phyloP scores from a whole-genome alignment of 176 grass and related monocot genomes.

The Eleusine coracana region DNA sequence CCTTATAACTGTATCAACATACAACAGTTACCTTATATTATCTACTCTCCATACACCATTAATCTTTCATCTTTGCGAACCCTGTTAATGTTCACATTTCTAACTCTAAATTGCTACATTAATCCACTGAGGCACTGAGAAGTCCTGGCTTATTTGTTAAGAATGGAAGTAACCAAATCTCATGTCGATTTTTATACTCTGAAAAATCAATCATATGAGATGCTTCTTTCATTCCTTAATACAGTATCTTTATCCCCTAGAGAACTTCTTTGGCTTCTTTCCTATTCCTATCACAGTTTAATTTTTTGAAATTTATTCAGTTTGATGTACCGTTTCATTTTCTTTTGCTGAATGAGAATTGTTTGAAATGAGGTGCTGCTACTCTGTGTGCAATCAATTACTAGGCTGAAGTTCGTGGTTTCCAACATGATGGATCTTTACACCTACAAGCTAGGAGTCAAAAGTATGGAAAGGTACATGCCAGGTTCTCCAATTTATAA shows the following conservation, averaged over 20 bases:
- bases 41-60: background rate
- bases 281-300: background rate
- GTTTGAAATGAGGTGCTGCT: slow-evolving; percentile 29
- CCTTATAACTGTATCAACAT: background rate
- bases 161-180: background rate
- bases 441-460: slow-evolving; percentile 98
- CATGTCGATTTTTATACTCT: background rate
- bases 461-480: slow-evolving; percentile 89
- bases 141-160: background rate
- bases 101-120: background rate
- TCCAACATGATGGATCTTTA: slow-evolving; percentile 92
- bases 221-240: background rate
- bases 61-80: slow-evolving; percentile 7
- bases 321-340: background rate
- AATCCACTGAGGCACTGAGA: background rate
- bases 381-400: slow-evolving; percentile 29
- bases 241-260: background rate
- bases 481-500: slow-evolving; percentile 5
- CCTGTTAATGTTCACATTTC: slow-evolving; percentile 1
- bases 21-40: background rate
- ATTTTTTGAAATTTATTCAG: background rate
- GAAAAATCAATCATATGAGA: background rate
- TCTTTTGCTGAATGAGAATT: background rate
- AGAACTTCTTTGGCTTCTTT: background rate
- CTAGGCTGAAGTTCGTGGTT: slow-evolving; percentile 94